Conservation (phyloP, 2,329 filamentous ascomycete genomes). For the Pseudomassariella vexata region DNA sequence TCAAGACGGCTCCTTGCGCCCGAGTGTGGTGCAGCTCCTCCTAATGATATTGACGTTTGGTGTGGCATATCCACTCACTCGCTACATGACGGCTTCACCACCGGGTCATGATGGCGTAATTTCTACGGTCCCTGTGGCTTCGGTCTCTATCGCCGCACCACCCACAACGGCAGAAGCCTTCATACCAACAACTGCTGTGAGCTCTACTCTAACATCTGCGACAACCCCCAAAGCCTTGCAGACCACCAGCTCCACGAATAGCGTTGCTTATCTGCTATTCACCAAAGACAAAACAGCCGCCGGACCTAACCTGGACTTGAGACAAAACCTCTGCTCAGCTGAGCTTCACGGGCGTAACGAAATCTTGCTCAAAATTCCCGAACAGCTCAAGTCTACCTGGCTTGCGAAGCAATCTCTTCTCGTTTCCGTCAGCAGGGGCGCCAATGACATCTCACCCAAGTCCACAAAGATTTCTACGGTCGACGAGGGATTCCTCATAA, state of each 20-base stretch:
- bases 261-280: slow-evolving; percentile 34
- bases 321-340: slow-evolving; percentile 37
- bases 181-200: slow-evolving; percentile 15
- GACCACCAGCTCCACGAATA: slow-evolving; percentile 24
- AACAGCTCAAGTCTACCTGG: slow-evolving; percentile 46
- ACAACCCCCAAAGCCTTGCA: slow-evolving; percentile 25
- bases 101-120: slow-evolving; percentile 14
- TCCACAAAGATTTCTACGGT: slow-evolving; percentile 42
- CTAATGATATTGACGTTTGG: too few relatives aligned
- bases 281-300: slow-evolving; percentile 27
- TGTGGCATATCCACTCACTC: neutral
- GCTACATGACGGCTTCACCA: neutral
- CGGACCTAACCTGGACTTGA: slow-evolving; percentile 18
- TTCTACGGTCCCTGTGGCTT: slow-evolving; percentile 25
- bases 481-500: slow-evolving; percentile 46
- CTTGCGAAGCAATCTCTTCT: slow-evolving; percentile 50
- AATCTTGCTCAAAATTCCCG: slow-evolving; percentile 49
- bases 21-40: neutral
- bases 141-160: slow-evolving; percentile 18
- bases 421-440: slow-evolving; percentile 47
- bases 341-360: slow-evolving; percentile 40
- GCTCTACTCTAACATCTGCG: slow-evolving; percentile 21
- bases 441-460: slow-evolving; percentile 40
- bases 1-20: too few relatives aligned
- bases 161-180: slow-evolving; percentile 14